These are phyloP conservation scores for Heritiera littoralis DNA, from an alignment of 345 rosid species.

Conservation along the genomic window DNA sequence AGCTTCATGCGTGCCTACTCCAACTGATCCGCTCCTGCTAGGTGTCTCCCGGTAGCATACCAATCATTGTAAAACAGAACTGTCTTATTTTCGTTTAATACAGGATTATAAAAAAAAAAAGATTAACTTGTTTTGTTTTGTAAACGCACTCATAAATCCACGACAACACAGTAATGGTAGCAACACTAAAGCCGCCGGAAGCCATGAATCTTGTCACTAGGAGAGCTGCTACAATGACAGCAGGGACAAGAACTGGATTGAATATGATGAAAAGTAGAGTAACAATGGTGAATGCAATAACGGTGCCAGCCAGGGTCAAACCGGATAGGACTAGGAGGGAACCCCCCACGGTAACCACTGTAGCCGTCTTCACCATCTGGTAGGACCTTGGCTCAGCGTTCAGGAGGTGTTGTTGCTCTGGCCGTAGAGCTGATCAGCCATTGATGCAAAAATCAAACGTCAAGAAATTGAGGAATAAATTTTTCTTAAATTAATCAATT, in stretches of 20 bases:
- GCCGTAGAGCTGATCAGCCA: slow-evolving; percentile 42
- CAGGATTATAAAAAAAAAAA: not conserved
- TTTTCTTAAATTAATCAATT: not conserved
- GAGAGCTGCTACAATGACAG: slow-evolving; percentile 51
- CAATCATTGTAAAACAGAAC: slow-evolving; percentile 24
- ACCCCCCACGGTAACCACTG: slow-evolving; percentile 79
- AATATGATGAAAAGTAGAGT: slow-evolving; percentile 83
- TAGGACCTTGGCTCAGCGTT: slow-evolving; percentile 42
- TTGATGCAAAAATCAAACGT: slow-evolving; percentile 4
- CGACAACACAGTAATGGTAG: slow-evolving; percentile 66
- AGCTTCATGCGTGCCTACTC: slow-evolving; percentile 70
- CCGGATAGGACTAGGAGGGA: slow-evolving; percentile 78
- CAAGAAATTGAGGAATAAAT: not conserved
- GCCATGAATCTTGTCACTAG: slow-evolving; percentile 64
- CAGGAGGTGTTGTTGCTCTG: slow-evolving; percentile 1
- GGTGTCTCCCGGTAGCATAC: slow-evolving; percentile 75
- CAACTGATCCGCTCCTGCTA: slow-evolving; percentile 62
- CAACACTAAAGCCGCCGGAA: slow-evolving; percentile 83
- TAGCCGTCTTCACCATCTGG: slow-evolving; percentile 75
- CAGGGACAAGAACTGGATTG: slow-evolving; percentile 88
- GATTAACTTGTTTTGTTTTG: not conserved
- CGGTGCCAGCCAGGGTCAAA: slow-evolving; percentile 65
- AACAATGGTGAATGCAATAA: slow-evolving; percentile 70
- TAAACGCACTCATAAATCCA: slow-evolving; percentile 69
- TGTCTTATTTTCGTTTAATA: not conserved